Evolutionary conservation across 495 filamentous ascomycete species (phyloP).

Genomic region (Aspergillus kassunensis): DNA sequence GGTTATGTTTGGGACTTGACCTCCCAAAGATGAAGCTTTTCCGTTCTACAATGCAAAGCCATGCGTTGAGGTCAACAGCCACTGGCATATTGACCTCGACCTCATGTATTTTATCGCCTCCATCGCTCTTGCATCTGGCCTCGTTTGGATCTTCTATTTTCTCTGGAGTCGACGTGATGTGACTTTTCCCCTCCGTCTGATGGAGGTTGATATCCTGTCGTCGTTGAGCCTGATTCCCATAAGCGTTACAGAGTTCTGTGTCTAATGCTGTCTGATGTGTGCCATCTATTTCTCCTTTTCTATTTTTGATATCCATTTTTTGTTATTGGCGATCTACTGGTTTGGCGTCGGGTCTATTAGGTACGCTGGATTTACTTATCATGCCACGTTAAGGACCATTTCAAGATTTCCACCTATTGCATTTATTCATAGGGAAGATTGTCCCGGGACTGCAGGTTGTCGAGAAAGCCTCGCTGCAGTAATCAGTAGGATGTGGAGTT

Average conservation of each 20-base stretch:
- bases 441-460: too few species aligned
- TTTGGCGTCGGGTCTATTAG: conserved; percentile 31
- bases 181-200: background rate
- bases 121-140: conserved; percentile 27
- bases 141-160: conserved; percentile 15
- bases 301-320: conserved; percentile 38
- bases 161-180: conserved; percentile 7
- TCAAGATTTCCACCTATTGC: background rate
- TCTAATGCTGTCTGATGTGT: conserved; percentile 8
- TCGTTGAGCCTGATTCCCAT: conserved; percentile 20
- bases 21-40: background rate
- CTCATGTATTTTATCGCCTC: conserved; percentile 35
- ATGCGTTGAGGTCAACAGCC: conserved; percentile 3
- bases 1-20: conserved; percentile 12
- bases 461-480: too few species aligned
- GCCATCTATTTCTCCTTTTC: conserved; percentile 14
- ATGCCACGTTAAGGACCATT: conserved; percentile 5
- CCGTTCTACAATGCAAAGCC: background rate
- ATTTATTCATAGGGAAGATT: background rate
- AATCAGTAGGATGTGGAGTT: too few species aligned
- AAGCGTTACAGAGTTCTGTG: conserved; percentile 16
- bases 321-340: conserved; percentile 32
- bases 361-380: background rate
- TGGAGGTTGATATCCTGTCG: conserved; percentile 9
- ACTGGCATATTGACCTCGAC: conserved; percentile 2